Evolutionary conservation across 139 green algal genomes (phyloP), one percentile per base, ranked within the genome.

Genomic region (Picochlorum sp.): DNA sequence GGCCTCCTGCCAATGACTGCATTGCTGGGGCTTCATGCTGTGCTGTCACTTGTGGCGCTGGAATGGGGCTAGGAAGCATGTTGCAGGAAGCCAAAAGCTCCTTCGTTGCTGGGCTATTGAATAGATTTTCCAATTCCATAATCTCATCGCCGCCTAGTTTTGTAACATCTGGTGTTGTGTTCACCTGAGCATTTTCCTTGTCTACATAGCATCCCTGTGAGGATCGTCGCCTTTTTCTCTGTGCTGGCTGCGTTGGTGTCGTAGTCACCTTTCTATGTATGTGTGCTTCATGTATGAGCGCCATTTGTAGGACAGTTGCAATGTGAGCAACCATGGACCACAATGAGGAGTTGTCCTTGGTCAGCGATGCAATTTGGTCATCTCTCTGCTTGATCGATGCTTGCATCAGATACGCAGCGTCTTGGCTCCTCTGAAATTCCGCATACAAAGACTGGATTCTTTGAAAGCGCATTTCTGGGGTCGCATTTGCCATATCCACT

Each of bases 311-410:
- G 18, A 21, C 16, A 20, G n/a, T 54, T 1, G 18, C 47, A 54
- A 54, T 54, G n/a, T 54, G 47, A 6, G 47, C 47, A 20, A 21
- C 47, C 47, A 54, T 54, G 16, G 47, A 54, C 47, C 47, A 54
- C 47, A 54, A 13, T 10, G n/a, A 26, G 16, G 47, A 20, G n/a
- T 54, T 54, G 47, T 54, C 47, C 47, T 21, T 54, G n/a, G 47
- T 26, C 47, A 54, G 47, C 8, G 47, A 54, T 20, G 47, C 16
- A 54, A 54, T 20, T 13, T 54, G 47, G 47, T 21, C n/a, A 26
- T 54, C 47, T 54, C 47, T 54, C n/a, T 54, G 47, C n/a, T 54
- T 54, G 15, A 54, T 54, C 1, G 47, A 54, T 26, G 47, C 47
- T 26, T 21, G n/a, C n/a, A 54, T 20, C n/a, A 21, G 18, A 54